Evolutionary conservation across 306 rosid species (phyloP), one percentile per base, ranked within the genome.

Genomic region (Dryas octopetala): DNA sequence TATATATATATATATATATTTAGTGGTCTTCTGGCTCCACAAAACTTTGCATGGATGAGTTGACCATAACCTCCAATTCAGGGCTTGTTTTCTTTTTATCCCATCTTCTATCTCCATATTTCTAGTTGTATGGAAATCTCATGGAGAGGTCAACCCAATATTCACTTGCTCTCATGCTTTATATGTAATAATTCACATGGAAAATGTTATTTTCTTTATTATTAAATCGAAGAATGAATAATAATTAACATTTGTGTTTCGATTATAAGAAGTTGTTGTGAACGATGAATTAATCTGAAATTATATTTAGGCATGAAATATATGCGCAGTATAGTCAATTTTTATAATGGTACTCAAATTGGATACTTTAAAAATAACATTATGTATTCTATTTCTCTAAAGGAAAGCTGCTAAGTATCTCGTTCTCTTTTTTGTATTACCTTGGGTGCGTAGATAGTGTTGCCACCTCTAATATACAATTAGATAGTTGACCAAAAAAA

Each of bases 21-120:
- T 49, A 78, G 83, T 85, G 81, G 83, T 76, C 23, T 73, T 79
- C 57, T 82, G 92, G 88, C 85, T 73, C 88, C 86, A 84, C 88
- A 80, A 77, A 65, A 48, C 76, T 78, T 79, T 81, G 84, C 83
- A 83, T 87, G 79, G 72, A 74, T 63, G 79, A 81, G 75, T 74
- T 79, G 86, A 79, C 81, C 69, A 17, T 47, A 80, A 6, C 74
- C 74, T 83, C 88, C 82, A 81, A 70, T 66, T 55, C 19, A 73
- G 48, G 61, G 54, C 71, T 70, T 6, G 15, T 61, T 28, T 83
- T 74, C 80, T 83, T 73, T 78, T 72, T 75, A 80, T 79, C 76
- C 71, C 75, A 40, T 72, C 82, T 75, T 69, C 76, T 68, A 54
- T 85, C 81, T 9, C 75, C 32, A 60, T 59, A 59, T 48, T 76